These are phyloP conservation scores for Babesia caballi DNA, from an alignment of 169 alveolate genomes.

Conservation along the genomic window DNA sequence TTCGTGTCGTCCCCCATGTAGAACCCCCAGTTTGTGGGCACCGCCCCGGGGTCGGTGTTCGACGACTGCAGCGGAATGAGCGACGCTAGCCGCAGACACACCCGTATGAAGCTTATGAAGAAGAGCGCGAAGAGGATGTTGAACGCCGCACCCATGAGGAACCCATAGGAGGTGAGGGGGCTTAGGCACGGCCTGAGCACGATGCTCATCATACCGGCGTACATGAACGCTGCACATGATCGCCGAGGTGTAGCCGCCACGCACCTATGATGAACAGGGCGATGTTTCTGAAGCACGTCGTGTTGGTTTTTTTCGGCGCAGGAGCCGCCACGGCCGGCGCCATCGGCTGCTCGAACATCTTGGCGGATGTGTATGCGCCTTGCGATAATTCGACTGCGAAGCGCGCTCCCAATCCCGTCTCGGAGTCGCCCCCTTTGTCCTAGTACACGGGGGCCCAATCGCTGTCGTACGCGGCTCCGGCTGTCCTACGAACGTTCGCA, in stretches of 20 bases:
- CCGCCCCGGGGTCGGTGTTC: slow-evolving; percentile 94
- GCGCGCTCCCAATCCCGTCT: too few relatives aligned
- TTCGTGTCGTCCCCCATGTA: slow-evolving; percentile 95
- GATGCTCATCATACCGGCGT: slow-evolving; percentile 60
- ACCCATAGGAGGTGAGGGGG: slow-evolving; percentile 40
- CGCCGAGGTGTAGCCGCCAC: background rate
- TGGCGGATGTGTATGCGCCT: slow-evolving; percentile 18
- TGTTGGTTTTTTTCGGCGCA: slow-evolving; percentile 14
- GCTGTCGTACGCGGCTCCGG: background rate
- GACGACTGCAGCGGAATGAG: slow-evolving; percentile 68
- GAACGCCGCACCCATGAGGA: slow-evolving; percentile 15
- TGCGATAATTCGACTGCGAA: slow-evolving; percentile 13
- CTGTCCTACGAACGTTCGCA: background rate
- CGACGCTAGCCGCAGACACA: slow-evolving; percentile 1
- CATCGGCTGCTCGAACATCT: slow-evolving; percentile 24
- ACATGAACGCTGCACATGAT: slow-evolving; percentile 54
- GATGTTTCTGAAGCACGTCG: slow-evolving; percentile 60
- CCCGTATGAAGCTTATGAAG: slow-evolving; percentile 62
- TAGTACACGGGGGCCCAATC: too few relatives aligned
- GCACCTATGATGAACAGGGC: slow-evolving; percentile 56
- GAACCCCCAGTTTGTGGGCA: slow-evolving; percentile 95
- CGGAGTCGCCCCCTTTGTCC: too few relatives aligned
- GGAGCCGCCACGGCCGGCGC: background rate
- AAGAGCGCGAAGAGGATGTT: slow-evolving; percentile 44
- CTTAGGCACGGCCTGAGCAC: slow-evolving; percentile 42